Evolutionary conservation across 768 basidiomycete species (phyloP).

Genomic region (Paxillus involutus): DNA sequence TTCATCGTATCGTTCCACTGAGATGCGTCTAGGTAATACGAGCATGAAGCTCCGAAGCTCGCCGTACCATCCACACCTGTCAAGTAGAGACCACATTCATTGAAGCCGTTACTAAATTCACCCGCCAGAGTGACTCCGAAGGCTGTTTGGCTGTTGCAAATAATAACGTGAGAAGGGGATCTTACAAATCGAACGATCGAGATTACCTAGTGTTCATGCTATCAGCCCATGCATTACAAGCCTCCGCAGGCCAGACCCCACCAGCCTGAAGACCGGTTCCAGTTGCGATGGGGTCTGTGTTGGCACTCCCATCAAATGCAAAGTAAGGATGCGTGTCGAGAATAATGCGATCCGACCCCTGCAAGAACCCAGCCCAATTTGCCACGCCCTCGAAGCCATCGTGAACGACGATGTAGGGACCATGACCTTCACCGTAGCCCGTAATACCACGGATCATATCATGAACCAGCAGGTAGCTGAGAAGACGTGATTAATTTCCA

Average conservation of each 20-base stretch:
- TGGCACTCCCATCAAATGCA: slow-evolving; percentile 48
- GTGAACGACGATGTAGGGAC: slow-evolving; percentile 58
- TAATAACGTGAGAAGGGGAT: neutral
- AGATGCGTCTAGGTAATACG: slow-evolving; percentile 48
- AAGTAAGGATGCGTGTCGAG: slow-evolving; percentile 73
- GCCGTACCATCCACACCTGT: slow-evolving; percentile 32
- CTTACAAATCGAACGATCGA: neutral
- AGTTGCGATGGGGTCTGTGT: slow-evolving; percentile 33
- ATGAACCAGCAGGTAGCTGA: slow-evolving; percentile 58
- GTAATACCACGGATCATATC: slow-evolving; percentile 70
- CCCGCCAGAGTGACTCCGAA: slow-evolving; percentile 77
- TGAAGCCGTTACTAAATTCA: slow-evolving; percentile 72
- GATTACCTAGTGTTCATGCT: slow-evolving; percentile 45
- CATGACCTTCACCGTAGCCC: slow-evolving; percentile 66
- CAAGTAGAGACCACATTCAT: slow-evolving; percentile 60
- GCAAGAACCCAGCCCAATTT: slow-evolving; percentile 49
- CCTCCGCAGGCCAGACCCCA: slow-evolving; percentile 46
- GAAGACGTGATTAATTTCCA: neutral
- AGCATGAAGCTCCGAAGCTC: slow-evolving; percentile 33
- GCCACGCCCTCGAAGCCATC: slow-evolving; percentile 55
- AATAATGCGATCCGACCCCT: slow-evolving; percentile 60
- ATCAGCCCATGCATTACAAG: slow-evolving; percentile 61
- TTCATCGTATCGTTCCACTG: slow-evolving; percentile 54
- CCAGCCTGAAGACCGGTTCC: slow-evolving; percentile 34
- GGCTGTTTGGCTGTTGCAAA: slow-evolving; percentile 36